Conservation (phyloP, 352 stramenopile species). For the Globisporangium megalacanthum region DNA sequence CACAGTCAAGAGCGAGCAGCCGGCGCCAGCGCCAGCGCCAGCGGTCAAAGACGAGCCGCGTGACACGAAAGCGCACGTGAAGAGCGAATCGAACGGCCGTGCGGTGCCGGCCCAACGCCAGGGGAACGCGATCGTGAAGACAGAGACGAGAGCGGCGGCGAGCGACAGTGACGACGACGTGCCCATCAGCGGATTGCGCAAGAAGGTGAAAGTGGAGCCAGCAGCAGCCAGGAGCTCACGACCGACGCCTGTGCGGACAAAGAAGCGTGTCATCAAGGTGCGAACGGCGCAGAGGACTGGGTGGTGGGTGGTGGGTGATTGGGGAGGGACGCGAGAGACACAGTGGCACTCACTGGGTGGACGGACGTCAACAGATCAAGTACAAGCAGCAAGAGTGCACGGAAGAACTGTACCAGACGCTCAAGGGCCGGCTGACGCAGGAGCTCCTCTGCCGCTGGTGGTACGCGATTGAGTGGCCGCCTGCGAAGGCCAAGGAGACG, state of each 20-base stretch:
- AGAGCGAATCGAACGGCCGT: slow-evolving; percentile 15
- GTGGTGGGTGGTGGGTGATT: no score
- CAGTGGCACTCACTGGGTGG: no score
- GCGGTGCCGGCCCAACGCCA: no score
- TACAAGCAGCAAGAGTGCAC: slow-evolving; percentile 84
- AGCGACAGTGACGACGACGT: slow-evolving; percentile 75
- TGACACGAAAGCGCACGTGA: slow-evolving; percentile 4
- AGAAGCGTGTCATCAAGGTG: slow-evolving; percentile 69
- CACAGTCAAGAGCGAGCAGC: slow-evolving; percentile 18
- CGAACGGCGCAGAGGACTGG: no score
- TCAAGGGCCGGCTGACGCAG: slow-evolving; percentile 72
- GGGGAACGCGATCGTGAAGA: slow-evolving; percentile 18
- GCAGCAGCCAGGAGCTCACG: slow-evolving; percentile 19
- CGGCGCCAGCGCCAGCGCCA: slow-evolving; percentile 5
- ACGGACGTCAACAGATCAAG: slow-evolving; percentile 39
- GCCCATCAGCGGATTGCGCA: slow-evolving; percentile 59
- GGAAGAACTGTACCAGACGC: slow-evolving; percentile 72
- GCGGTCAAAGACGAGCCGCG: slow-evolving; percentile 1
- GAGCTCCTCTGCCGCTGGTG: slow-evolving; percentile 83
- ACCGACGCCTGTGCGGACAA: slow-evolving; percentile 17
- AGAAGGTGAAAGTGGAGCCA: slow-evolving; percentile 55
- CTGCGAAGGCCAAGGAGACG: slow-evolving; percentile 25
- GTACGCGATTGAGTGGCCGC: slow-evolving; percentile 81
- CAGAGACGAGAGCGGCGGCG: slow-evolving; percentile 18
- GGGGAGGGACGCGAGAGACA: no score